phyloP scores from a whole-genome alignment of 2,329 filamentous ascomycete species.

The Aspergillus bombycis region DNA sequence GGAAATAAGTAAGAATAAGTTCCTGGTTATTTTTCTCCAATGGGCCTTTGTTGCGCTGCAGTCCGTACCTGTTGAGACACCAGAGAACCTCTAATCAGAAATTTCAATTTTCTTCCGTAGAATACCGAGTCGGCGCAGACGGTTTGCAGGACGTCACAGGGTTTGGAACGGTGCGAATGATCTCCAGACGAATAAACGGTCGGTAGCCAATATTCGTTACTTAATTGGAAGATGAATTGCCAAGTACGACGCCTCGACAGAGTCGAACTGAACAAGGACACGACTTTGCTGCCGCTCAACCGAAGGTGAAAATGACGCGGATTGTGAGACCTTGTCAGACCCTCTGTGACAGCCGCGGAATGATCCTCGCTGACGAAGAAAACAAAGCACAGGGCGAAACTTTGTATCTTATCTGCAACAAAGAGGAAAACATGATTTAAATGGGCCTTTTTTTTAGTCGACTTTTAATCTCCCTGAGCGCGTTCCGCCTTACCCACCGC shows the following conservation, averaged over 20 bases:
- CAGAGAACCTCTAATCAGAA: neutral
- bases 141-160: neutral
- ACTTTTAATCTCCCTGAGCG: conserved; percentile 1
- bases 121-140: neutral
- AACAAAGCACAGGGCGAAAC: neutral
- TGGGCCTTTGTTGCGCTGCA: neutral
- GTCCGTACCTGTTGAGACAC: conserved; percentile 5
- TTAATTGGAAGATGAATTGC: neutral
- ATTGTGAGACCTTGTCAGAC: neutral
- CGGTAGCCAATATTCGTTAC: neutral
- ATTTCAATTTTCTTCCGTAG: neutral
- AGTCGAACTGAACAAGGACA: neutral
- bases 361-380: neutral
- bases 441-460: neutral
- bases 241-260: neutral
- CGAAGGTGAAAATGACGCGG: neutral
- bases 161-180: neutral
- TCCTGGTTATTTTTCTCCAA: neutral
- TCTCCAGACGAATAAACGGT: neutral
- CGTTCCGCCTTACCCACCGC: conserved; percentile 62
- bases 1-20: conserved; percentile 1
- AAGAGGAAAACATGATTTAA: neutral
- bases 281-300: neutral
- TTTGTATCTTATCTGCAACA: neutral
- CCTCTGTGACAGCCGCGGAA: neutral